Evolutionary conservation across 1,284 basidiomycete genomes (phyloP), one percentile per base, ranked within the genome.

Genomic region (Irpex sp.): DNA sequence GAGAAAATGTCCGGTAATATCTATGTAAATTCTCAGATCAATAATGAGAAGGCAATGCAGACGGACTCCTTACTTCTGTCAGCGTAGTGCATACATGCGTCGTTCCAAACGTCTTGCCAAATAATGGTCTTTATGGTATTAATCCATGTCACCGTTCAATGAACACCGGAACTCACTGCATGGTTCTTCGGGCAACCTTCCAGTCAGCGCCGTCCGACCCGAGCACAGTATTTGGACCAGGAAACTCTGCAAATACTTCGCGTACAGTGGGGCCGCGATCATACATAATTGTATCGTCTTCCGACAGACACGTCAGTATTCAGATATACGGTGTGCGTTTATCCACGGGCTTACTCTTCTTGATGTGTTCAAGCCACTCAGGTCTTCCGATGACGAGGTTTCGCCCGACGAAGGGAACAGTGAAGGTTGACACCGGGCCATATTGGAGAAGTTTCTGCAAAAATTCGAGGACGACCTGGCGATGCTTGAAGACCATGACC

Each of bases 301-400:
- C 15, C 11, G 7, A 43, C 6, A 5, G 15, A 11, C 15, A 43
- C 26, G 26, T 26, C 26, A 26, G 26, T 26, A 26, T 26, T 3
- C 8, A 33, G 35, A 21, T 53, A 9, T 11, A 11, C 17, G 50
- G 11, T 6, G 50, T 2, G 11, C 50, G 9, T 53, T 9, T 53
- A 53, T 9, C 50, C 9, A 47, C 33, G 43, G 31, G 17, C 59
- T 39, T 35, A 71, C 71, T 39, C 61, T 69, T 64, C 46, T 64
- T 63, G 35, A 71, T 60, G 49, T 72, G 67, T 19, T 64, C 66
- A 17, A 72, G 63, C 71, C 71, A 72, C 39, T 67, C 68, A n/a
- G 70, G 70, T 7, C 66, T 58, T 19, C 69, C 67, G 51, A 72
- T 70, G 9, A 71, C 64, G 19, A 72, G 67, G 17, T 39, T 63